These are phyloP conservation scores for Macrocybe sp. DNA, from an alignment of 1,284 basidiomycete species.

Conservation along the genomic window DNA sequence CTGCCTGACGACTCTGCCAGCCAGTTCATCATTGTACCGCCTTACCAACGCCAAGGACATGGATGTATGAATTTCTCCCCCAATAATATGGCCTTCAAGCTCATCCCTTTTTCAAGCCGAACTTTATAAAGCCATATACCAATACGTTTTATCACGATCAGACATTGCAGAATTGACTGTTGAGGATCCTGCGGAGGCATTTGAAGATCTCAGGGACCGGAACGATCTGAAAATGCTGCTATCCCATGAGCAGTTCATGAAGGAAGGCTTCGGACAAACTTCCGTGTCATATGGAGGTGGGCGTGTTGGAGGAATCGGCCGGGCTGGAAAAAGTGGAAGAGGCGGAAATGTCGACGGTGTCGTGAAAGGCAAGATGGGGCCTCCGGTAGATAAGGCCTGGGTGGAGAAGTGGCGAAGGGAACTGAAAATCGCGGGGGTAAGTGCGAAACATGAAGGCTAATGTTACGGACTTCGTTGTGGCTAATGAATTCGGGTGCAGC, in stretches of 20 bases:
- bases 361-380: conserved; percentile 60
- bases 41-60: conserved; percentile 87
- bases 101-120: conserved; percentile 48
- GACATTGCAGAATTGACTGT: conserved; percentile 88
- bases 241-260: conserved; percentile 56
- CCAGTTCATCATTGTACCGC: conserved; percentile 92
- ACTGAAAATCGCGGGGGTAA: conserved; percentile 86
- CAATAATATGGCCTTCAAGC: neutral
- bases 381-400: conserved; percentile 79
- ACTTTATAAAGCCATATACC: conserved; percentile 86
- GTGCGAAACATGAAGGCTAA: conserved; percentile 10
- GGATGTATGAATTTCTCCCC: conserved; percentile 62
- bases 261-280: conserved; percentile 52
- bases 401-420: conserved; percentile 74
- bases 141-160: conserved; percentile 62
- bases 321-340: conserved; percentile 31
- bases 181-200: conserved; percentile 95
- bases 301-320: conserved; percentile 42
- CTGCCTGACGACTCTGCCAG: conserved; percentile 30
- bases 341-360: conserved; percentile 19
- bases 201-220: conserved; percentile 91
- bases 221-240: conserved; percentile 87
- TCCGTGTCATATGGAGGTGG: conserved; percentile 39
- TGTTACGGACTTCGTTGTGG: conserved; percentile 2
- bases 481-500: conserved; percentile 37